Evolutionary conservation across 257 asterid species (phyloP).

Genomic region (Solanum etuberosum): DNA sequence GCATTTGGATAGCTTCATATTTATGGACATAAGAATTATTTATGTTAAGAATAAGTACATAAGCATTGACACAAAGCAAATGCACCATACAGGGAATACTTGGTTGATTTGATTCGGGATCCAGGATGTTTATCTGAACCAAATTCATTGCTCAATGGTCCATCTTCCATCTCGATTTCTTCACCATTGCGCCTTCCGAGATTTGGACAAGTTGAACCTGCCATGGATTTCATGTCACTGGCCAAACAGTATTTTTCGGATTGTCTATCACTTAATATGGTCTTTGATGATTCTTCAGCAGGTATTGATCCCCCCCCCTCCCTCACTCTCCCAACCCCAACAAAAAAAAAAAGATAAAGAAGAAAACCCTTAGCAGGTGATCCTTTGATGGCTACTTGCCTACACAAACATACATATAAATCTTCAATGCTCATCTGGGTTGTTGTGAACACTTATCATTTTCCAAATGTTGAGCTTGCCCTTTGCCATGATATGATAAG

Average conservation of each 20-base stretch:
- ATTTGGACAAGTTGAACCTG: conserved; percentile 54
- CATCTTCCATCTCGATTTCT: conserved; percentile 76
- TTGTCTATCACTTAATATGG: conserved; percentile 60
- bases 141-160: conserved; percentile 89
- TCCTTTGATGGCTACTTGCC: conserved; percentile 24
- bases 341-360: not conserved
- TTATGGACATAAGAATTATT: not conserved
- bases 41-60: not conserved
- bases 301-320: conserved; percentile 18
- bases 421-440: not conserved
- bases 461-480: not conserved
- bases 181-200: conserved; percentile 89
- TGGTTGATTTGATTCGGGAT: conserved; percentile 68
- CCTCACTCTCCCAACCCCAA: not conserved
- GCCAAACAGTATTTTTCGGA: conserved; percentile 81
- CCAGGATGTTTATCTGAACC: conserved; percentile 83
- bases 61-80: not conserved
- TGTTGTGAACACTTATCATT: not conserved
- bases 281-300: conserved; percentile 53
- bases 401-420: not conserved
- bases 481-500: not conserved
- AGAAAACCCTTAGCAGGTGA: not conserved
- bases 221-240: conserved; percentile 61
- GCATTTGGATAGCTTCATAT: not conserved
- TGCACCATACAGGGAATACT: conserved; percentile 69